Evolutionary conservation across 2,329 filamentous ascomycete genomes (phyloP).

Genomic region (Arthrinium puccinioides): DNA sequence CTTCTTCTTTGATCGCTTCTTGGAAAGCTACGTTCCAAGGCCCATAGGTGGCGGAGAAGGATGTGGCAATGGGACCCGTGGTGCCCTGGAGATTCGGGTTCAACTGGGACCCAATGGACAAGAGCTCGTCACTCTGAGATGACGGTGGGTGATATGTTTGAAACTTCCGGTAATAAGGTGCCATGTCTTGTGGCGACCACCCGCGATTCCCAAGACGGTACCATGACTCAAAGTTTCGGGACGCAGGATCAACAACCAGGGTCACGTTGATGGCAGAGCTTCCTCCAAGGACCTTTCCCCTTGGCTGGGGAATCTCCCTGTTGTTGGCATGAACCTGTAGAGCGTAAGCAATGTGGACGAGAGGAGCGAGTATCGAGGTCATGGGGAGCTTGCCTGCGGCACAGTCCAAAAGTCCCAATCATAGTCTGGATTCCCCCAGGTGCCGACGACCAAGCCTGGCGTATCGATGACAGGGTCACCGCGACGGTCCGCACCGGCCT

Average conservation of each 20-base stretch:
- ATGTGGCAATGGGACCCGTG: too few species aligned
- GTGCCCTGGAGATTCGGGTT: too few species aligned
- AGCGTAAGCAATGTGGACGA: too few species aligned
- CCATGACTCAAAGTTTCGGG: constrained; percentile 3
- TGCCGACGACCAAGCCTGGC: constrained; percentile 6
- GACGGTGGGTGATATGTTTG: constrained; percentile 2
- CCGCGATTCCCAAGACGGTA: constrained; percentile 4
- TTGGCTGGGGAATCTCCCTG: background rate
- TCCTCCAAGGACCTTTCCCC: constrained; percentile 6
- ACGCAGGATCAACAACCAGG: constrained; percentile 4
- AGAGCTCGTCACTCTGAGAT: background rate
- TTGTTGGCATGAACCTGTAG: constrained; percentile 2
- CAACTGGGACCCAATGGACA: too few species aligned
- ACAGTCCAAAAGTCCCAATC: constrained; percentile 6
- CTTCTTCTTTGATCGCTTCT: too few species aligned
- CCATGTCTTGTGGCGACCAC: constrained; percentile 4
- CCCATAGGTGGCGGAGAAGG: too few species aligned
- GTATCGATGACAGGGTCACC: constrained; percentile 4
- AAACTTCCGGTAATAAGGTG: constrained; percentile 4
- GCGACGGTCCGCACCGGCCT: constrained; percentile 5
- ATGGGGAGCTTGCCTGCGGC: constrained; percentile 2
- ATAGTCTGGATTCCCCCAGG: constrained; percentile 9
- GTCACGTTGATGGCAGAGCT: constrained; percentile 5
- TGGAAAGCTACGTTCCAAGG: too few species aligned
- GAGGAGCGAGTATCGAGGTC: background rate